Conservation (phyloP, 805 yeast genomes). For the Tetrapisispora iriomotensis region DNA sequence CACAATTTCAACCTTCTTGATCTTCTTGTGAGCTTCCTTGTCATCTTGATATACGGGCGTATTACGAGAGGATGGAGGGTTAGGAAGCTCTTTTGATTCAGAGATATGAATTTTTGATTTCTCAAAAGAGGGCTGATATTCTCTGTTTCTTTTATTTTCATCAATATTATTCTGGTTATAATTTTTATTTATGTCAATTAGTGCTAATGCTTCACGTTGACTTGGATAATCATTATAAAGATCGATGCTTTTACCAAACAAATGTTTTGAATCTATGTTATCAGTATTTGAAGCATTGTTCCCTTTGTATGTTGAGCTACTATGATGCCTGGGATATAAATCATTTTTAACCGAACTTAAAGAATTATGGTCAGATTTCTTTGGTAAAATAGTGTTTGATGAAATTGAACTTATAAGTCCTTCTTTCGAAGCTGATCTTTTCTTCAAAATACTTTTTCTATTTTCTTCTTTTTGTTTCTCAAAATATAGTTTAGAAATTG, state of each 20-base stretch:
- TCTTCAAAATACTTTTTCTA: conserved; percentile 24
- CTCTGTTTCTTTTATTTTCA: background rate
- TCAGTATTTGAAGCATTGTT: background rate
- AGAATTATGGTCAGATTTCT: background rate
- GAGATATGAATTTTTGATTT: background rate
- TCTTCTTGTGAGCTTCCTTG: background rate
- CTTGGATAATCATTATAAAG: background rate
- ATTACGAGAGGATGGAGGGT: too few species aligned
- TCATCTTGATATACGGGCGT: too few species aligned
- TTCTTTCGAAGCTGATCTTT: conserved; percentile 12
- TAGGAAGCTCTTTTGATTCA: background rate
- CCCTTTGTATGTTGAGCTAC: background rate
- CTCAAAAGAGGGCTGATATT: background rate
- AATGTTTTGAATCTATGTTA: background rate
- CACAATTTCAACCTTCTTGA: conserved; percentile 11
- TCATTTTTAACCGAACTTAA: background rate
- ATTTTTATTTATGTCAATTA: conserved; percentile 17
- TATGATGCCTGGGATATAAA: background rate
- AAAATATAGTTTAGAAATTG: conserved; percentile 29
- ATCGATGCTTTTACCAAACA: background rate
- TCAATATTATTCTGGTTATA: background rate
- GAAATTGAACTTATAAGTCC: conserved; percentile 1
- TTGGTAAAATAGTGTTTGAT: background rate
- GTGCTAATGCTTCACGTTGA: conserved; percentile 22
- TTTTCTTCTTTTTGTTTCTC: conserved; percentile 30